Conservation (phyloP, 140 eudicot species). For the Ambrosia hybrid region DNA sequence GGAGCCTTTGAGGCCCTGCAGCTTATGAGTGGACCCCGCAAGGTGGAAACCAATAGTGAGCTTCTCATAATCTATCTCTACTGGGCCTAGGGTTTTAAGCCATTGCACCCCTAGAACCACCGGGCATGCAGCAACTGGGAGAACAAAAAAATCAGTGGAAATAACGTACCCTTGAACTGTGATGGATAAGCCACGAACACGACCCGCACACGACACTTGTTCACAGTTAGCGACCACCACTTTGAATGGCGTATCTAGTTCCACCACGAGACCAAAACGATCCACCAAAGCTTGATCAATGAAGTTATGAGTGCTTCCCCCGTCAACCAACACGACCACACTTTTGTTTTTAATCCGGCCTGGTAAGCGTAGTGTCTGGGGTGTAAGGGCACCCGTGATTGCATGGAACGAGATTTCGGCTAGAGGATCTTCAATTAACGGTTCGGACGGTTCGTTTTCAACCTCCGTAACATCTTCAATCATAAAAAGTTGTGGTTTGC, state of each 20-base stretch:
- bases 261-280: not conserved
- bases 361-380: too few species aligned
- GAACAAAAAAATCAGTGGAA: not conserved
- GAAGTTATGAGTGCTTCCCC: too few species aligned
- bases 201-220: not conserved
- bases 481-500: too few species aligned
- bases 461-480: too few species aligned
- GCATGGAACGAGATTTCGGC: too few species aligned
- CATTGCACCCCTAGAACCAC: constrained; percentile 11
- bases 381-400: too few species aligned
- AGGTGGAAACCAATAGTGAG: not conserved
- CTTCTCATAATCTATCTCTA: constrained; percentile 2
- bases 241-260: not conserved
- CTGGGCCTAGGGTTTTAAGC: constrained; percentile 3
- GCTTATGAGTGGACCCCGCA: not conserved
- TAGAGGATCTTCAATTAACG: too few species aligned
- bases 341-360: too few species aligned
- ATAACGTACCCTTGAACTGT: constrained; percentile 7
- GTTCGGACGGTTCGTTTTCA: too few species aligned
- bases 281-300: not conserved
- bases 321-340: too few species aligned
- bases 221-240: not conserved
- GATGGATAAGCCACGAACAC: not conserved
- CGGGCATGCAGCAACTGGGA: constrained; percentile 1
- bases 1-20: not conserved